Conservation (phyloP, 2,329 filamentous ascomycete species). For the Capronia epimyces region DNA sequence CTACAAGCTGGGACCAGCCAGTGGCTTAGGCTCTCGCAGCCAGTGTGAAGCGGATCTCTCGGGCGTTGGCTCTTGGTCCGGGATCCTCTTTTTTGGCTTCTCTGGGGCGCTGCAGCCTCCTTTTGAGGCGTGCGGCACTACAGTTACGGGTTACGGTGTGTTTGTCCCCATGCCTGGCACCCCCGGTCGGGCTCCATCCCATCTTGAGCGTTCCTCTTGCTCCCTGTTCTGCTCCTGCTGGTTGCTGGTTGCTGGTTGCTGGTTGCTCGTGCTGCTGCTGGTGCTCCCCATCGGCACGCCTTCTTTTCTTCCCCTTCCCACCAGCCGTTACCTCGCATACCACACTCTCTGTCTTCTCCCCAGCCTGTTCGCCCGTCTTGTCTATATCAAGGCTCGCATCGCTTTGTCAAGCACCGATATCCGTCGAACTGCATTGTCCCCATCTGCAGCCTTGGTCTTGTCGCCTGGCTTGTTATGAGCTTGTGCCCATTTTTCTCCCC, state of each 20-base stretch:
- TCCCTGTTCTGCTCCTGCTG: neutral
- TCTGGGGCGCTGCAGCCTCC: neutral
- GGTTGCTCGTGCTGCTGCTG: neutral
- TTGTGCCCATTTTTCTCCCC: slow-evolving; percentile 25
- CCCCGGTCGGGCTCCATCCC: neutral
- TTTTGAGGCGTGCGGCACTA: neutral
- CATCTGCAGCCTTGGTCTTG: neutral
- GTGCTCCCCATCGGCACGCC: neutral
- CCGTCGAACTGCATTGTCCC: neutral
- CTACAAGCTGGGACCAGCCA: neutral
- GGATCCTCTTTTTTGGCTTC: neutral
- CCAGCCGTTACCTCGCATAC: neutral
- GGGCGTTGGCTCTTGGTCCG: neutral
- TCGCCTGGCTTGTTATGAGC: slow-evolving; percentile 11
- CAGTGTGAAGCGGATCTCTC: neutral
- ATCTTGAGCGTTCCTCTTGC: neutral
- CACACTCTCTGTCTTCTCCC: slow-evolving; percentile 1
- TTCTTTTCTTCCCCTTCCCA: neutral
- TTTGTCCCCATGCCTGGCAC: neutral
- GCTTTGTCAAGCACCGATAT: neutral
- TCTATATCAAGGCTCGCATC: neutral
- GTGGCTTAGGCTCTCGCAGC: neutral
- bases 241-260: neutral
- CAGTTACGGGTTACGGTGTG: neutral
- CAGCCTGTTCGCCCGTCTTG: neutral